Base-by-base conservation (phyloP, 345 rosid species). In the Citrus unshiu region DNA sequence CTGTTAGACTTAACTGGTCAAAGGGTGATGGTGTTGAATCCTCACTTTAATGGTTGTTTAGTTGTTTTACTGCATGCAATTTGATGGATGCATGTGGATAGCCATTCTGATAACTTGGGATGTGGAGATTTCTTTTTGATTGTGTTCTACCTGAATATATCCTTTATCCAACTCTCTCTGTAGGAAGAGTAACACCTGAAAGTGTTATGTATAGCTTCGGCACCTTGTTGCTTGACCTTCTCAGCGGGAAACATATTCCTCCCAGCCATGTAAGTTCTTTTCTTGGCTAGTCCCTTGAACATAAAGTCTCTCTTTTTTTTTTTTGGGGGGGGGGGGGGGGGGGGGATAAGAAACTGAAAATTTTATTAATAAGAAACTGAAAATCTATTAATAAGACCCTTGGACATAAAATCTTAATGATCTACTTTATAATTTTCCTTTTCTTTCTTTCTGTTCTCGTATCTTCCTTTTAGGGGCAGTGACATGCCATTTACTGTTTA, bases 201-300 rank as follows among this genome's bases (percentile, higher is more conserved):
- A 93, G 98, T 85, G 98, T 93, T 27, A 91, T 87, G 69, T 93
- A 93, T 82, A 95, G 98, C 84, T 95, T 93, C 74, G 98, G 98
- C 77, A 93, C 91, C 77, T 92, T 95, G 72, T 86, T 95, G 87
- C 84, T 95, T 77, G 98, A 95, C 82, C 98, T 95, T 83, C 92
- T 95, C 57, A 92, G 97, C 46, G 98, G 98, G 80, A 95, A 93
- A 81, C 98, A 95, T 87, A 95, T 95, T 86, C 95, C 98, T 86
- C 98, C 97, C 8, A 88, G 98, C 85, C 98, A 93, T 80, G 98
- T 95, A 85, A 90, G 92, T 85, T 70, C 57, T 78, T 21, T 71
- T n/a, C 73, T 72, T 54, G 24, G 6, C 30, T 54, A 69, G 46
- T 59, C 63, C 34, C 13, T 34, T 75, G 32, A 34, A 66, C 37